phyloP scores from a whole-genome alignment of 345 rosid genomes.

The Salix brachista region DNA sequence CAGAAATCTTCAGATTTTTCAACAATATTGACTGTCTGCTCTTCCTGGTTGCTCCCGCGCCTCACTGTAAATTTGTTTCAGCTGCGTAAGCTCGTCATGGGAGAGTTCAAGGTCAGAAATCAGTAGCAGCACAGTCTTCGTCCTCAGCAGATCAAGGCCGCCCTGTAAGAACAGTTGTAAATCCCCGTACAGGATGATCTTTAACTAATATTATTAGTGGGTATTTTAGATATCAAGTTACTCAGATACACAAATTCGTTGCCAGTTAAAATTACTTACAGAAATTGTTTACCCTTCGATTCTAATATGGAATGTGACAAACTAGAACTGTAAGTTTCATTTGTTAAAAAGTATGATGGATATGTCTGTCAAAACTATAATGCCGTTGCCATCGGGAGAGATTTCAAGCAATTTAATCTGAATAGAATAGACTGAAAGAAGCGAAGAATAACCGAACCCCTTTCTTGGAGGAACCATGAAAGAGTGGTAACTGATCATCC shows the following conservation, averaged over 20 bases:
- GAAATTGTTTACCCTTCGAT: too few species aligned
- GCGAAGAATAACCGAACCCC: slow-evolving; percentile 23
- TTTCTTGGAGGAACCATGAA: slow-evolving; percentile 24
- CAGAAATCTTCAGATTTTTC: too few species aligned
- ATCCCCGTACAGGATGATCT: neutral
- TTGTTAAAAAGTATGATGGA: too few species aligned
- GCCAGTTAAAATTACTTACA: too few species aligned
- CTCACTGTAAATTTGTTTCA: slow-evolving; percentile 51
- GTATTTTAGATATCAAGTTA: too few species aligned
- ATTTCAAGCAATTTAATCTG: neutral
- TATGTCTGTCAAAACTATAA: too few species aligned
- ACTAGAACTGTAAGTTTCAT: too few species aligned
- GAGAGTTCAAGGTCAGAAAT: slow-evolving; percentile 65
- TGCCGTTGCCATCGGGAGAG: too few species aligned
- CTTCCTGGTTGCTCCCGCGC: slow-evolving; percentile 36
- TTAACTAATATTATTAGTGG: neutral
- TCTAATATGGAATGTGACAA: too few species aligned
- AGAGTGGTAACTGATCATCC: slow-evolving; percentile 42
- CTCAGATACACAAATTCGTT: too few species aligned
- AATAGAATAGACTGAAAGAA: neutral
- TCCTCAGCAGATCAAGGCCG: slow-evolving; percentile 57
- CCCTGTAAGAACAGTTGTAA: slow-evolving; percentile 35
- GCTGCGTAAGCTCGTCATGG: slow-evolving; percentile 45
- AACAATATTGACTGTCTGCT: slow-evolving; percentile 46
- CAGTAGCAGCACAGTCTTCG: slow-evolving; percentile 63